These are phyloP conservation scores for Russula ochroleuca DNA, from an alignment of 768 basidiomycete genomes.

Conservation along the genomic window DNA sequence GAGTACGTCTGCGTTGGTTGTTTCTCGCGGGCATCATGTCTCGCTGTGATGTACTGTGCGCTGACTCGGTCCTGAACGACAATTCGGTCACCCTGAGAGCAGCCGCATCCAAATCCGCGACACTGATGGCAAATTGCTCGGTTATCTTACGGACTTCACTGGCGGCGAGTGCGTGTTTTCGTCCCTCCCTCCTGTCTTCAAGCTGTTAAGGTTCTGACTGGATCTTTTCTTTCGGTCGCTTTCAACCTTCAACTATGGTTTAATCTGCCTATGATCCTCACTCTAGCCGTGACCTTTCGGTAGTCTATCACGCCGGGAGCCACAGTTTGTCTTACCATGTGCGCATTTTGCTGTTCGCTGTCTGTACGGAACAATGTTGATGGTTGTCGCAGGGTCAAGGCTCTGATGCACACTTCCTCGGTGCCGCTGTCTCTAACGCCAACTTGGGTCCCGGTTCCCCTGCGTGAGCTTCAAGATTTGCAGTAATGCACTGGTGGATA, in stretches of 20 bases:
- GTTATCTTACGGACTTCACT: not conserved
- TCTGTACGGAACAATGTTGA: not conserved
- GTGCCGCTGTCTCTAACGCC: not conserved
- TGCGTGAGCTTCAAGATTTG: not conserved
- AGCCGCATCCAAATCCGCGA: not conserved
- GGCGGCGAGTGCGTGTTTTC: not conserved
- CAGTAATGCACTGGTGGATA: not conserved
- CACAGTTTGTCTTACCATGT: not conserved
- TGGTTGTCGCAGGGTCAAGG: not conserved
- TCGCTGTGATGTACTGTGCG: not conserved
- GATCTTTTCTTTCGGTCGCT: not conserved
- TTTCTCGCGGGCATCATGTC: not conserved
- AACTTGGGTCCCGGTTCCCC: not conserved
- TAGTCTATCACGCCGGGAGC: not conserved
- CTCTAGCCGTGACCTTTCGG: not conserved
- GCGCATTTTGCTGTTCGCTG: not conserved
- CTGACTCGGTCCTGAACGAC: not conserved
- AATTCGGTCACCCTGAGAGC: not conserved
- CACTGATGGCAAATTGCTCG: not conserved
- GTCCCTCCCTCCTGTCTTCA: not conserved
- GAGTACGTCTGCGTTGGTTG: not conserved
- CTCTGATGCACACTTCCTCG: not conserved
- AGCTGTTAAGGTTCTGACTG: not conserved
- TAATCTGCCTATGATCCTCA: not conserved
- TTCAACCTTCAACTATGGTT: not conserved